Evolutionary conservation across 169 alveolate species (phyloP), one percentile per base, ranked within the genome.

Genomic region (Cryptosporidium sp.): DNA sequence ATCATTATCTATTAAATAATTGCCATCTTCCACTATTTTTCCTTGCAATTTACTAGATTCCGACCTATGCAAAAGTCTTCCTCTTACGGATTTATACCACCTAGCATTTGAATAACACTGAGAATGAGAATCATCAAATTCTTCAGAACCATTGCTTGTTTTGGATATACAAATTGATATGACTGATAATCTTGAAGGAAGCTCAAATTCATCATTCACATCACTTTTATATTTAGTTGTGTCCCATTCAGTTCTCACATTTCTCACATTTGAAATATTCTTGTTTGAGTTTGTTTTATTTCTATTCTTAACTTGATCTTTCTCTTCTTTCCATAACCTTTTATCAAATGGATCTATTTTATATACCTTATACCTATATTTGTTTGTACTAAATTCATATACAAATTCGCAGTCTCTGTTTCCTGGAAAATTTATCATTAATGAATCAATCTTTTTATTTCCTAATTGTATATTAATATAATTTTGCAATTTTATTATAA

Each of bases 81-180:
- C 89, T 43, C 89, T 59, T 18, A 80, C 89, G 2, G 75, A 41
- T 43, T 59, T 80, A 21, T 59, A 62, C 89, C 89, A 80, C 31
- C 50, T 80, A 29, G 59, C 68, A 62, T 80, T 80, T 18, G 89
- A 50, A 43, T 80, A 80, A 50, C 89, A 80, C 7, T 52, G 23
- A 59, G 23, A 26, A 31, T 52, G 18, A 35, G 31, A 35, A 1
- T 65, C 50, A 31, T 16, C 41, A 8, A n/a, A 65, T 10, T 73
- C 70, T n/a, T 29, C 68, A 8, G n/a, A 8, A 18, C 9, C 26
- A 7, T n/a, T 37, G 14, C 23, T 29, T 14, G 43, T 10, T 26
- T 65, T 29, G n/a, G 75, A 62, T 80, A 65, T 62, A 12, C 89
- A 80, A 16, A 80, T 69, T 31, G 67, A 69, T 21, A 80, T 67